Base-by-base conservation (phyloP, 805 yeast genomes). In the Tetrapisispora namnaoensis region DNA sequence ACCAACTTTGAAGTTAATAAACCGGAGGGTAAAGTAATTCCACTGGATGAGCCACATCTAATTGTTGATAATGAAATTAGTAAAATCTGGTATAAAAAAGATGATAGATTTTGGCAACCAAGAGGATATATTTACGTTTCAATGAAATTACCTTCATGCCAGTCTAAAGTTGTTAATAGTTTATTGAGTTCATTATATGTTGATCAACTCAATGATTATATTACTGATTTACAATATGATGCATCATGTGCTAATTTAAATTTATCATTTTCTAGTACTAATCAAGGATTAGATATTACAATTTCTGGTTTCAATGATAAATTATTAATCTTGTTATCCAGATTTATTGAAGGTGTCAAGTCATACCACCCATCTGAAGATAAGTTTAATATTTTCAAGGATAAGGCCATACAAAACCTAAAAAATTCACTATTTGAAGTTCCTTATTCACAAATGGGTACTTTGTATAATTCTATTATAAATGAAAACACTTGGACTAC, bases 41-140 rank as follows among this genome's bases (percentile, higher is more conserved):
- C 72, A 27, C 46, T 59, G 10, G 72, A 72, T 28, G 77, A 76
- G 51, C 96, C 97, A 1, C 69, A 88, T 38, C 67, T 93, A 48
- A 67, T 75, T 50, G 72, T 76, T 42, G 72, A 74, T 42, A 66
- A 74, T 14, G 72, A 72, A 44, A 66, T 73, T 37, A 55, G 64
- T 37, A 82, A 80, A 56, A 69, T 86, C 36, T 91, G 98, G 98
- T 86, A 73, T 65, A 91, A 91, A 63, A 83, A 83, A 57, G 96
- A 91, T 68, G 96, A 91, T 55, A 79, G 82, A 45, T 86, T 91
- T 61, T 79, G 84, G 72, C 85, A 86, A 17, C 99, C 98, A 45
- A 86, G 90, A 68, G 93, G 93, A 0, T 72, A 78, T 44, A 77
- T 89, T 30, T 77, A 78, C 37, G 62, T 87, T 47, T 71, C 77